Evolutionary conservation across 805 yeast species (phyloP), one percentile per base, ranked within the genome.

Genomic region (Nakazawaea holstii): DNA sequence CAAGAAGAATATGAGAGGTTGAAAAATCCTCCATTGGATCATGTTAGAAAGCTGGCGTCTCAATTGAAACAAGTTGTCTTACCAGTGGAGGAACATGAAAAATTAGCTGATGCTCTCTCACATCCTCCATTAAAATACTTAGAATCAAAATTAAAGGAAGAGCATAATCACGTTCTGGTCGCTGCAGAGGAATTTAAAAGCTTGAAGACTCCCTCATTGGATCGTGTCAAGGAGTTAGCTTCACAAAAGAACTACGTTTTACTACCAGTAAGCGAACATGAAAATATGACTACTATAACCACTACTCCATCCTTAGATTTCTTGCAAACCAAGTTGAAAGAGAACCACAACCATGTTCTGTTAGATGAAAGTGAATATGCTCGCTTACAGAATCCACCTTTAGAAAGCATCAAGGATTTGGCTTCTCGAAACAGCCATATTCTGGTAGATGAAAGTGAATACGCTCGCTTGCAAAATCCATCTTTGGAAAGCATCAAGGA

Each of bases 21-120:
- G 20, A 35, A 35, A 35, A 11, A 9, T 8, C 39, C 29, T 10
- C 14, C 27, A 2, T n/a, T 36, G 8, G 29, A 36, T 8, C 27
- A 24, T 8, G 27, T 68, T 26, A 53, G 51, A n/a, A 58, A 54
- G 17, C 58, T 55, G 32, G 62, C 68, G 6, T 46, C 53, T 8
- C 27, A 27, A 8, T 37, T 43, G 6, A 33, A 30, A 13, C 37
- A 46, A 8, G 13, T 17, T 2, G 17, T 45, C 8, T 33, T 45
- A 13, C 40, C 49, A 13, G 27, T 20, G 14, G 39, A 35, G 8
- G 41, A 41, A 29, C 28, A 46, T 33, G 24, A 32, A 24, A 28
- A 28, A 6, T 26, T 39, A 35, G 36, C 33, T 46, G 32, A 28
- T 30, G n/a, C 29, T 14, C 8, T 51, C 53, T 20, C 24, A 20